Evolutionary conservation across 306 rosid species (phyloP).

Genomic region (Styphnolobium japonicum): DNA sequence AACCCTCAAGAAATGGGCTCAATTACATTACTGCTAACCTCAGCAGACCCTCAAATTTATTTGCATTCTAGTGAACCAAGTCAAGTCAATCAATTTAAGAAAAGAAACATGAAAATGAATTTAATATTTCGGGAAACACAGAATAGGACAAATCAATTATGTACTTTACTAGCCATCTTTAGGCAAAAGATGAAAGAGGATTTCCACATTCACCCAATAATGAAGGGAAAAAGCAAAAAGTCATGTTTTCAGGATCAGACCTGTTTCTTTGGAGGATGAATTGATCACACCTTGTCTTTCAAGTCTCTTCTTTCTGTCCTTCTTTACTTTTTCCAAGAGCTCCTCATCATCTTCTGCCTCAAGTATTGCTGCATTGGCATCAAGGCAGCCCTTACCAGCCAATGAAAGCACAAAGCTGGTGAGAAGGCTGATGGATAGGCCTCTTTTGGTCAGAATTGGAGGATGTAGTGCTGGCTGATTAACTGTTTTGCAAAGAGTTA

Average conservation of each 20-base stretch:
- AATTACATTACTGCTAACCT: background rate
- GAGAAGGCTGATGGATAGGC: constrained; percentile 45
- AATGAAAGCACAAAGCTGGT: constrained; percentile 53
- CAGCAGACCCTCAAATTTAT: background rate
- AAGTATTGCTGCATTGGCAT: constrained; percentile 79
- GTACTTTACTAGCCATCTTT: background rate
- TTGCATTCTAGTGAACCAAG: constrained; percentile 6
- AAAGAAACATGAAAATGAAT: constrained; percentile 13
- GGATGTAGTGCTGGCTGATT: constrained; percentile 20
- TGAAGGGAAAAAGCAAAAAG: background rate
- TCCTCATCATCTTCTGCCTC: constrained; percentile 95
- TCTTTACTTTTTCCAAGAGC: constrained; percentile 79
- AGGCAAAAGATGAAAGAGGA: background rate
- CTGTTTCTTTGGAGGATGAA: constrained; percentile 79
- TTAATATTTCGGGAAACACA: background rate
- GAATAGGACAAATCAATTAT: background rate
- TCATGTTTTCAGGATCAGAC: constrained; percentile 25
- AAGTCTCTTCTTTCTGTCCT: constrained; percentile 84
- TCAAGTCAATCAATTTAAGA: background rate
- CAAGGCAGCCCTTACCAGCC: constrained; percentile 40
- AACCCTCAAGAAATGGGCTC: background rate
- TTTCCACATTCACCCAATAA: constrained; percentile 9
- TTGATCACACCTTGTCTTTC: constrained; percentile 74
- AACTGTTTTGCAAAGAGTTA: constrained; percentile 47
- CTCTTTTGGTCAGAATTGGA: constrained; percentile 60